These are phyloP conservation scores for Telfairia occidentalis DNA, from an alignment of 331 rosid species.

Conservation along the genomic window DNA sequence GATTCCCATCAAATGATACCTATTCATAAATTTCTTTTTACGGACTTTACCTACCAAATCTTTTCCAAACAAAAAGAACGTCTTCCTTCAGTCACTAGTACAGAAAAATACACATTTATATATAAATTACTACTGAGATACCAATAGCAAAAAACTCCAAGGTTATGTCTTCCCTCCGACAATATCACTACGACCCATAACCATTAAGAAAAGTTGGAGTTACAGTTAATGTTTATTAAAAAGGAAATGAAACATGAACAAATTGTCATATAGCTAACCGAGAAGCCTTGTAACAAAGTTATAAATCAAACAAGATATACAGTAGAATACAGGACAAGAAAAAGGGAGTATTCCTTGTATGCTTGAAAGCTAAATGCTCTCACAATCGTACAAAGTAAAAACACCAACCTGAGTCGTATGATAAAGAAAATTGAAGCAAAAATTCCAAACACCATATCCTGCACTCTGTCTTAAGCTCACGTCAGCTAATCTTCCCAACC, in stretches of 20 bases:
- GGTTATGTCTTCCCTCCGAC: not conserved
- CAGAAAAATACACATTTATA: not conserved
- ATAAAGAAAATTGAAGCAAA: constrained; percentile 68
- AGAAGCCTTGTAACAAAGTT: not conserved
- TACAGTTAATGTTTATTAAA: not conserved
- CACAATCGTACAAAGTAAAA: constrained; percentile 3
- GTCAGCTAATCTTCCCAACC: constrained; percentile 76
- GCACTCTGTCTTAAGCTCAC: constrained; percentile 85
- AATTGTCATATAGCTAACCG: not conserved
- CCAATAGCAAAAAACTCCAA: not conserved
- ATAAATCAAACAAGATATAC: no score
- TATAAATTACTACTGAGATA: not conserved
- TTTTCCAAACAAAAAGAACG: not conserved
- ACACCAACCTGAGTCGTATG: constrained; percentile 77
- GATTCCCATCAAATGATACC: not conserved
- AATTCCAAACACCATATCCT: constrained; percentile 84
- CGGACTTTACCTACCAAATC: not conserved
- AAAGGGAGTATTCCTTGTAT: not conserved
- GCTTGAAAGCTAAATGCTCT: no score
- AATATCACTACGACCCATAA: no score
- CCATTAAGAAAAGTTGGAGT: no score
- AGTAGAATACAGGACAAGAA: not conserved
- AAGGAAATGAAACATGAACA: not conserved
- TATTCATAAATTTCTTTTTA: not conserved
- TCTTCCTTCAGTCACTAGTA: not conserved